Evolutionary conservation across 1,284 basidiomycete species (phyloP).

Genomic region (Pisolithus thermaeus): DNA sequence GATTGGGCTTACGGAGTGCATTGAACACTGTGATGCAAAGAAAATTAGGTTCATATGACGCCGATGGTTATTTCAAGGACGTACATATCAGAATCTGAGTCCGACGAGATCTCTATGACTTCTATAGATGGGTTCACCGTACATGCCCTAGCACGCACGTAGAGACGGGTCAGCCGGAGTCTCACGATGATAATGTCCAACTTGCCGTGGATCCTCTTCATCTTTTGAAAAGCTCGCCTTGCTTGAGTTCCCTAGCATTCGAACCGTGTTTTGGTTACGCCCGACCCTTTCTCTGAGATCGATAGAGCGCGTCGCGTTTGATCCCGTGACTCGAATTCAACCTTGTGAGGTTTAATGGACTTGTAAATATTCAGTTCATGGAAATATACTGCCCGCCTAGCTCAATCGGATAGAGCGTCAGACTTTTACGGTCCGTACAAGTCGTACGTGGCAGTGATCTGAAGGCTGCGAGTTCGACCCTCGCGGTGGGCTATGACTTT

Average conservation of each 20-base stretch:
- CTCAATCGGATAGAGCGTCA: constrained; percentile 87
- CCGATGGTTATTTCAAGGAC: constrained; percentile 12
- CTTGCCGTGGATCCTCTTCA: no score
- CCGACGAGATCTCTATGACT: constrained; percentile 52
- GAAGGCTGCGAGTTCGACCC: constrained; percentile 91
- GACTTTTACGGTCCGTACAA: constrained; percentile 52
- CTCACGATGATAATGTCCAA: background rate
- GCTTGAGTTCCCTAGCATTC: no score
- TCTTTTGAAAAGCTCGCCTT: no score
- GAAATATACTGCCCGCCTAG: constrained; percentile 55
- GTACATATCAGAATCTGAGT: constrained; percentile 36
- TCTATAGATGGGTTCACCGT: constrained; percentile 11
- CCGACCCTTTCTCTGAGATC: no score
- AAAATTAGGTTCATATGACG: background rate
- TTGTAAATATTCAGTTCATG: no score
- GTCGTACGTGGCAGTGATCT: constrained; percentile 44
- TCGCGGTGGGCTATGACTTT: constrained; percentile 71
- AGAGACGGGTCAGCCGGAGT: background rate
- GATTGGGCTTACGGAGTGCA: background rate
- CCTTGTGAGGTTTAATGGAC: no score
- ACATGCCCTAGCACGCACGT: background rate
- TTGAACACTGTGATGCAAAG: background rate
- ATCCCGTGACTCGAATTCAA: no score
- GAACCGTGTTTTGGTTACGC: no score
- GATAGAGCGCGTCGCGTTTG: no score